A percentile compares a stretch with the other conserved stretches of the same genome.
These are phyloP conservation scores for Calonectria montana DNA, from an alignment of 2,329 filamentous ascomycete species.

Conservation along the genomic window DNA sequence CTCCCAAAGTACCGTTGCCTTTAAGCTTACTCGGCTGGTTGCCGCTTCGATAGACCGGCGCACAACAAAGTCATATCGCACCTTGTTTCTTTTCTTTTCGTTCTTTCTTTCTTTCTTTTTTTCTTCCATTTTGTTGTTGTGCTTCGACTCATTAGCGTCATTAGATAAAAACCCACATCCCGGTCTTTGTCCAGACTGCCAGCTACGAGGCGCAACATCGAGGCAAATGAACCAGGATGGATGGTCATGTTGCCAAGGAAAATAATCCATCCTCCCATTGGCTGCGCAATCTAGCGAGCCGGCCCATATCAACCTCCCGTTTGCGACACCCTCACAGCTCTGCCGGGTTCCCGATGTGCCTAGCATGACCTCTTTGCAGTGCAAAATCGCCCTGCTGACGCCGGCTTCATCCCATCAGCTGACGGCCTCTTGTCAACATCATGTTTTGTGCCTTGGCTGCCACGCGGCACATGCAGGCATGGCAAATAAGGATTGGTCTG, in stretches of 20 bases:
- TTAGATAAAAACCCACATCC: not conserved
- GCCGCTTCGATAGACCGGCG: not conserved
- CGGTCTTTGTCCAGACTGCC: not conserved
- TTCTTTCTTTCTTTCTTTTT: not conserved
- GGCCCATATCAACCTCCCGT: constrained; percentile 15
- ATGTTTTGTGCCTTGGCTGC: not conserved
- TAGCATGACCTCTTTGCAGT: not conserved
- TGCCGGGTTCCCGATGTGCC: not conserved
- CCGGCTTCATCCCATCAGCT: constrained; percentile 15
- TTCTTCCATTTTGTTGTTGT: not conserved
- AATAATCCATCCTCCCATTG: constrained; percentile 13
- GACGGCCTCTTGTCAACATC: not conserved
- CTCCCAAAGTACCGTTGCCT: not conserved
- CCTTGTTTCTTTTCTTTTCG: not conserved
- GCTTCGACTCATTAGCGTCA: not conserved
- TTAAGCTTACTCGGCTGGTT: not conserved
- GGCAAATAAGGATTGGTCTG: constrained; percentile 1
- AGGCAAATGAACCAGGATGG: constrained; percentile 2
- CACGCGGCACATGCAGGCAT: constrained; percentile 5
- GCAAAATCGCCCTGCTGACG: constrained; percentile 10
- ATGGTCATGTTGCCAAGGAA: constrained; percentile 15
- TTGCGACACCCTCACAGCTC: not conserved
- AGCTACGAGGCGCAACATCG: constrained; percentile 9
- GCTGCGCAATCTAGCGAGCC: constrained; percentile 4
- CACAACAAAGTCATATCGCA: not conserved